These are phyloP conservation scores for Oryza glumipatula DNA, from an alignment of 176 grass and related monocot genomes.

Conservation along the genomic window DNA sequence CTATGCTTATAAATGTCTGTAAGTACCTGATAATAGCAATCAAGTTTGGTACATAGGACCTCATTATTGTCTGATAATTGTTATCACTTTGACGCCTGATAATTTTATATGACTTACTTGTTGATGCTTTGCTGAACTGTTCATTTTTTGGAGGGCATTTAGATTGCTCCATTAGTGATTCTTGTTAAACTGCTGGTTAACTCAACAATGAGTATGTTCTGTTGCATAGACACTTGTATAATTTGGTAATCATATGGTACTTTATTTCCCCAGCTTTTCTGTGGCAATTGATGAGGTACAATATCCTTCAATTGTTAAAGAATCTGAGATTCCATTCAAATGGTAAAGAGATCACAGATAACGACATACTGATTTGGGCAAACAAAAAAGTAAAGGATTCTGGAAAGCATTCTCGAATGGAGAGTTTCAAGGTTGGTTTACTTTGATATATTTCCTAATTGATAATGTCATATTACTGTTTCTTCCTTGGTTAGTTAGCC, in stretches of 20 bases:
- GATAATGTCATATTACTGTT: neutral
- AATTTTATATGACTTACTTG: neutral
- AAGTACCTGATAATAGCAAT: neutral
- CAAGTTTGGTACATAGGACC: neutral
- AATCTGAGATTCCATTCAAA: conserved; percentile 71
- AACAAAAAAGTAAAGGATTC: conserved; percentile 69
- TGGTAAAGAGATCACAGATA: conserved; percentile 68
- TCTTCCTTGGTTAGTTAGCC: conserved; percentile 12
- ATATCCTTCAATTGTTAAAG: conserved; percentile 75
- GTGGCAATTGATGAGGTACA: conserved; percentile 85
- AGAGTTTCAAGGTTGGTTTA: conserved; percentile 70
- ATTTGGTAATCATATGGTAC: conserved; percentile 12
- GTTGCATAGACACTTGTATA: neutral
- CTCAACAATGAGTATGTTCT: conserved; percentile 3
- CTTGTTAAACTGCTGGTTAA: neutral
- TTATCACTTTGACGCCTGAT: neutral
- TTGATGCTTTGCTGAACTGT: neutral
- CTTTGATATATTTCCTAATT: conserved; percentile 35
- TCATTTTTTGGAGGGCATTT: conserved; percentile 5
- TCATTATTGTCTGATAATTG: neutral
- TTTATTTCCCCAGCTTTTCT: conserved; percentile 59
- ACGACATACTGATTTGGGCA: conserved; percentile 73
- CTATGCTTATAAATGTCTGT: neutral
- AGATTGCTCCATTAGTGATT: neutral
- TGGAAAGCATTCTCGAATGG: conserved; percentile 60